Evolutionary conservation across 805 yeast species (phyloP).

Genomic region (Groenewaldozyma salmanticensis): DNA sequence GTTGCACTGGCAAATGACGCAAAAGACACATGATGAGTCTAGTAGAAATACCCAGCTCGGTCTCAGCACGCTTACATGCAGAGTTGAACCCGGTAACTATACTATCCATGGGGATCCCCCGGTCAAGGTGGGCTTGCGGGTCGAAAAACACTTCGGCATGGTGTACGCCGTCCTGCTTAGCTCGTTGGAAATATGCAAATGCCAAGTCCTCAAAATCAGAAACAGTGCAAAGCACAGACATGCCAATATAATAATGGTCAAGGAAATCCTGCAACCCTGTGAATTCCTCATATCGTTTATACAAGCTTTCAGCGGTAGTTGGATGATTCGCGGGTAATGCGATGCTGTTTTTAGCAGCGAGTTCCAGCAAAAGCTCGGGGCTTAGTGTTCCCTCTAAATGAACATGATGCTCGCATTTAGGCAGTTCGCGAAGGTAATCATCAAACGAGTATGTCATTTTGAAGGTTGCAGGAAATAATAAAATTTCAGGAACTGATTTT

Average conservation of each 20-base stretch:
- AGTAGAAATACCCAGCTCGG: slow-evolving; percentile 52
- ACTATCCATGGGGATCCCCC: slow-evolving; percentile 49
- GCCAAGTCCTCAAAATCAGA: slow-evolving; percentile 71
- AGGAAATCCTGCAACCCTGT: slow-evolving; percentile 68
- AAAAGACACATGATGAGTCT: slow-evolving; percentile 74
- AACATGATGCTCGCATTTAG: slow-evolving; percentile 82
- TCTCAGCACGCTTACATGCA: slow-evolving; percentile 56
- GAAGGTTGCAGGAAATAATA: no score
- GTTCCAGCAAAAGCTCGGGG: slow-evolving; percentile 60
- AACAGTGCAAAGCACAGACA: slow-evolving; percentile 60
- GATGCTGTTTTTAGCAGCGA: slow-evolving; percentile 58
- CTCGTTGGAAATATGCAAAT: slow-evolving; percentile 27
- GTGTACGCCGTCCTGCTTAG: slow-evolving; percentile 22
- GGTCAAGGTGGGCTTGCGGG: slow-evolving; percentile 72
- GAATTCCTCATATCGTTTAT: slow-evolving; percentile 51
- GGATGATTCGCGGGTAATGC: slow-evolving; percentile 57
- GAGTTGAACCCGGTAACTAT: slow-evolving; percentile 58
- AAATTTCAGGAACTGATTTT: no score
- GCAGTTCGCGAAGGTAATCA: slow-evolving; percentile 54
- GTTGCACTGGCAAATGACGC: slow-evolving; percentile 58
- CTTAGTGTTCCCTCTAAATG: slow-evolving; percentile 78
- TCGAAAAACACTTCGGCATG: slow-evolving; percentile 78
- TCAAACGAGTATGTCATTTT: slow-evolving; percentile 26
- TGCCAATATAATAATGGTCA: slow-evolving; percentile 71
- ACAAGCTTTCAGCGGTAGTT: slow-evolving; percentile 43